Base-by-base conservation (phyloP, 176 grass and related monocot species). In the Triticum dicoccoides region DNA sequence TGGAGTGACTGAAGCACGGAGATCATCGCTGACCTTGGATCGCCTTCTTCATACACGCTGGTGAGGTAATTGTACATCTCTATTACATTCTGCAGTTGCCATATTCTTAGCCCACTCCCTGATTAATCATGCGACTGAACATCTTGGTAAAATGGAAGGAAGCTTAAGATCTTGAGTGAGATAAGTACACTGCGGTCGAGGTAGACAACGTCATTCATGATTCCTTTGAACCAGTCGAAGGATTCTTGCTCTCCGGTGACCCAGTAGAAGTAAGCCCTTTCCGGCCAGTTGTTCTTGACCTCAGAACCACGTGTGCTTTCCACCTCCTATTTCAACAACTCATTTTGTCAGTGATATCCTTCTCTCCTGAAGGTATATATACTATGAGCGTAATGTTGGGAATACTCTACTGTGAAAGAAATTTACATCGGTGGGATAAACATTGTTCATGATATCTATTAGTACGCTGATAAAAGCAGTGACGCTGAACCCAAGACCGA, bases 141-240 rank as follows among this genome's bases (percentile, higher is more conserved):
- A 21, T n/a, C 8, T 7, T 21, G 6, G 21, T 61, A 23, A 23
- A 61, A 8, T 61, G 8, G 9, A 61, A 9, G 21, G 45, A 49
- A 49, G 45, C 45, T 24, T 47, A 82, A 72, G 21, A 9, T 61
- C 3, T 23, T n/a, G 59, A n/a, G 20, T 61, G 21, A 23, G 21
- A 23, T 24, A 58, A 58, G 59, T 61, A 23, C 59, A 3, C 21
- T n/a, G 59, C 21, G 21, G 9, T 61, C 59, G 8, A 21, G 3
- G 8, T 61, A n/a, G 21, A 3, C 8, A 61, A 99, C 90, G 49
- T 96, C 97, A 78, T 96, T 94, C 94, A 99, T 96, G 87, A 99
- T 92, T 83, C 97, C 20, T 61, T 23, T 61, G 59, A 23, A 61
- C 20, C 20, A 24, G 20, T n/a, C 21, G n/a, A 61, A 61, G 20